phyloP scores from a whole-genome alignment of 2,329 filamentous ascomycete genomes.

The Talaromyces amestolkiae region DNA sequence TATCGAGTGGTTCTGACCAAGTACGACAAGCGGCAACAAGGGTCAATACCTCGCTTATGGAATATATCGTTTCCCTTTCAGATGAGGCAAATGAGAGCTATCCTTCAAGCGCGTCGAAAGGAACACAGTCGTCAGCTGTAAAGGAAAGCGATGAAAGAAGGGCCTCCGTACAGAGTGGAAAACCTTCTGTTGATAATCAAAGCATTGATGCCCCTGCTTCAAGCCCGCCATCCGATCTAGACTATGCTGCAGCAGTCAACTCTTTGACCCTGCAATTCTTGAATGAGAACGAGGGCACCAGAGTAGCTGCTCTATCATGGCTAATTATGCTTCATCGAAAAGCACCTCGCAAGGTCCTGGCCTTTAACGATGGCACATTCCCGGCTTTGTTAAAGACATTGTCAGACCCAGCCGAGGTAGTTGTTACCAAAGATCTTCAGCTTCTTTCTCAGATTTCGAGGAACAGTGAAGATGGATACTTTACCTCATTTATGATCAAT shows the following conservation, averaged over 20 bases:
- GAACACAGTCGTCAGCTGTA: slow-evolving; percentile 39
- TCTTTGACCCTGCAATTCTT: slow-evolving; percentile 90
- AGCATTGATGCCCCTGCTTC: slow-evolving; percentile 48
- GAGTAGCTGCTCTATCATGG: slow-evolving; percentile 92
- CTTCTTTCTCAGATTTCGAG: slow-evolving; percentile 92
- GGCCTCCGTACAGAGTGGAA: slow-evolving; percentile 41
- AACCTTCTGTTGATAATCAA: slow-evolving; percentile 28
- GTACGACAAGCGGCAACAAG: slow-evolving; percentile 84
- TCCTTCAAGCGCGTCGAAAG: slow-evolving; percentile 30
- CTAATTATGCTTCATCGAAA: slow-evolving; percentile 97
- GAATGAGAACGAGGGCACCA: slow-evolving; percentile 93
- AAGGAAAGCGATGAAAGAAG: slow-evolving; percentile 42
- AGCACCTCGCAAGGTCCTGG: slow-evolving; percentile 86
- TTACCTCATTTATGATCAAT: slow-evolving; percentile 97
- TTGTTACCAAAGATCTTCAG: slow-evolving; percentile 91
- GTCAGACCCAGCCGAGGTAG: slow-evolving; percentile 90
- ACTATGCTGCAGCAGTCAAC: slow-evolving; percentile 92
- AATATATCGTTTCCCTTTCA: slow-evolving; percentile 88
- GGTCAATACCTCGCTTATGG: slow-evolving; percentile 87
- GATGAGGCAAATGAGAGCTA: slow-evolving; percentile 58
- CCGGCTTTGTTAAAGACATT: slow-evolving; percentile 93
- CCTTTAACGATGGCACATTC: slow-evolving; percentile 96
- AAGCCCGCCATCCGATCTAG: slow-evolving; percentile 63
- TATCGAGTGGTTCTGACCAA: slow-evolving; percentile 86
- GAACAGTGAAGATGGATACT: slow-evolving; percentile 96